Conservation (phyloP, 1,139 yeast species). For the Protomyces inundatus region DNA sequence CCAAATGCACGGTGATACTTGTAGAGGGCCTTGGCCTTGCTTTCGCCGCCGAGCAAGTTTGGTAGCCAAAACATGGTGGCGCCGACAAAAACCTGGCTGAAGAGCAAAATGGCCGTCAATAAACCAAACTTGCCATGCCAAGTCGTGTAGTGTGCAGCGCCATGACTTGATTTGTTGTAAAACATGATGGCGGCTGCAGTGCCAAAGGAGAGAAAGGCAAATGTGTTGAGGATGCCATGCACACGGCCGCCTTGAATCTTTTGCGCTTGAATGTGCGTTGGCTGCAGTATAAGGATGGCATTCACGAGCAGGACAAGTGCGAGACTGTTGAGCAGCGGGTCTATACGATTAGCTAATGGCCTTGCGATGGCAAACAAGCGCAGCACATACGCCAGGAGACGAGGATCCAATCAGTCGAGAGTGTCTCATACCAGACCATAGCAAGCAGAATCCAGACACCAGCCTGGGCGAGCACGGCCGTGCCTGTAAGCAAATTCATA, state of each 20-base stretch:
- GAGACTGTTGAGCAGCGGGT: conserved; percentile 26
- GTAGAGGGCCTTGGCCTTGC: conserved; percentile 36
- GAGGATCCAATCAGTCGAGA: conserved; percentile 8
- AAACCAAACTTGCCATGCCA: conserved; percentile 38
- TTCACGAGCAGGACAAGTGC: conserved; percentile 30
- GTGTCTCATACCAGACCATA: conserved; percentile 10
- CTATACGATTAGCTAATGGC: background rate
- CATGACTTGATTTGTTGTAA: conserved; percentile 35
- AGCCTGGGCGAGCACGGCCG: conserved; percentile 17
- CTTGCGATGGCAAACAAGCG: background rate
- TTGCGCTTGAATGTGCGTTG: conserved; percentile 33
- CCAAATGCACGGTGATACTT: conserved; percentile 38
- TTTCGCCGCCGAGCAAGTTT: conserved; percentile 35
- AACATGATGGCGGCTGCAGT: conserved; percentile 34
- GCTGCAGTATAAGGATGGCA: conserved; percentile 31
- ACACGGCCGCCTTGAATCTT: conserved; percentile 35
- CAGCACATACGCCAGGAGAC: conserved; percentile 5
- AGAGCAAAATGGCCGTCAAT: conserved; percentile 32
- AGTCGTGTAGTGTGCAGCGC: conserved; percentile 35
- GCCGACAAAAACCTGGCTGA: conserved; percentile 34
- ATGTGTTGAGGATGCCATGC: conserved; percentile 36
- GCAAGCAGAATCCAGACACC: conserved; percentile 10
- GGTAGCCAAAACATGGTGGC: conserved; percentile 36
- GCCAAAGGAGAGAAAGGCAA: conserved; percentile 30
- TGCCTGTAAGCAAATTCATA: conserved; percentile 15